Conservation (phyloP, 495 filamentous ascomycete genomes). For the Neurospora tetraspora region DNA sequence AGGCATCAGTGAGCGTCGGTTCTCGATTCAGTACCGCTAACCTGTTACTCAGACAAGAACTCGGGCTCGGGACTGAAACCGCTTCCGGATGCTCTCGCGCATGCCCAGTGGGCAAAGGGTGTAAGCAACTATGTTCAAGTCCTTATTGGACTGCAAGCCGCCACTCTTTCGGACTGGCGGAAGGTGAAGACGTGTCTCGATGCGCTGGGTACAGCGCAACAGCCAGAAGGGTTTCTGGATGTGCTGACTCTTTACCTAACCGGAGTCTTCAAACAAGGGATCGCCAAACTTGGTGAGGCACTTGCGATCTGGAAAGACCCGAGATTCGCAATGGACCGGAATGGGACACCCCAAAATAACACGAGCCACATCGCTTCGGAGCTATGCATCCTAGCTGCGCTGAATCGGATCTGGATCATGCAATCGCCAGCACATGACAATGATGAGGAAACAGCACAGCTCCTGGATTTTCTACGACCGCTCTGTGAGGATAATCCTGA, state of each 20-base stretch:
- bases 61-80: constrained; percentile 16
- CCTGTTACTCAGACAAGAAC: constrained; percentile 17
- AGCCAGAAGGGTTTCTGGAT: constrained; percentile 23
- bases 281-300: constrained; percentile 57
- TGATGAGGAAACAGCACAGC: constrained; percentile 34
- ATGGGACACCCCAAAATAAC: constrained; percentile 22
- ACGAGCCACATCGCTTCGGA: constrained; percentile 54
- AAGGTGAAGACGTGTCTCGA: constrained; percentile 33
- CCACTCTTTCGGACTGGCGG: constrained; percentile 35
- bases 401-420: constrained; percentile 79
- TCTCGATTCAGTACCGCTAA: constrained; percentile 10
- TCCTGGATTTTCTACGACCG: constrained; percentile 57
- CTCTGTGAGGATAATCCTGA: constrained; percentile 59
- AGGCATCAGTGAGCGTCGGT: background rate
- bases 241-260: constrained; percentile 53
- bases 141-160: constrained; percentile 35
- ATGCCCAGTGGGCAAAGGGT: constrained; percentile 32
- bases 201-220: constrained; percentile 23
- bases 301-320: constrained; percentile 53
- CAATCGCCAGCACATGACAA: constrained; percentile 49
- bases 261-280: constrained; percentile 71
- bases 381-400: constrained; percentile 61
- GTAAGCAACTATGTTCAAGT: constrained; percentile 37
- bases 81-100: constrained; percentile 35
- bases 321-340: constrained; percentile 40